Conservation (phyloP, 108 stramenopile genomes). For the Pseudonitzschia multiseries region DNA sequence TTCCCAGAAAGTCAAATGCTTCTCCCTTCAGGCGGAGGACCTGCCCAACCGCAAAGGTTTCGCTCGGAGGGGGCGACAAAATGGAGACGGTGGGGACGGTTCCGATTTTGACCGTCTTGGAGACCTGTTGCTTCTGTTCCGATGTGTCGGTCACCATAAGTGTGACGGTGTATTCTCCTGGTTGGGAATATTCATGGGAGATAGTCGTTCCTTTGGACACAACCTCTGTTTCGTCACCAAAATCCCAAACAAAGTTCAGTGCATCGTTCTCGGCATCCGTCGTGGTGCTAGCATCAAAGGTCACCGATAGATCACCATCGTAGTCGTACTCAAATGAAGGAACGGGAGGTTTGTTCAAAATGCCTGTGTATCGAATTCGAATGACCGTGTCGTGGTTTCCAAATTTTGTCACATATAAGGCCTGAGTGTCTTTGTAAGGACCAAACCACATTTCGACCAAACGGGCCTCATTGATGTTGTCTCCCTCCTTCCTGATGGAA, state of each 20-base stretch:
- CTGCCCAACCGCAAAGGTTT: constrained; percentile 33
- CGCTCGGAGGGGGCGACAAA: constrained; percentile 7
- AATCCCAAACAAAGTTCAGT: constrained; percentile 37
- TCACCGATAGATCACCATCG: constrained; percentile 9
- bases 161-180: constrained; percentile 21
- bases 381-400: constrained; percentile 20
- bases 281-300: constrained; percentile 34
- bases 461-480: constrained; percentile 12
- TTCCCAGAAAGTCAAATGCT: constrained; percentile 21
- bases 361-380: constrained; percentile 28
- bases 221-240: constrained; percentile 26
- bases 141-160: constrained; percentile 24
- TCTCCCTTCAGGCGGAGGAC: constrained; percentile 24
- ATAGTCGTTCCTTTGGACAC: background rate
- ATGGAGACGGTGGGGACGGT: constrained; percentile 17
- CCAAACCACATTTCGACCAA: constrained; percentile 35
- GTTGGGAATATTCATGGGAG: constrained; percentile 11
- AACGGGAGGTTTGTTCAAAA: constrained; percentile 25
- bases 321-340: background rate
- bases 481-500: constrained; percentile 2
- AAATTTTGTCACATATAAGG: constrained; percentile 24
- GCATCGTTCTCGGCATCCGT: constrained; percentile 36
- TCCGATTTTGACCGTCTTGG: constrained; percentile 8
- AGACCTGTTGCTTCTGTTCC: constrained; percentile 18
- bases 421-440: constrained; percentile 29